These are phyloP conservation scores for Termitomyces sp. DNA, from an alignment of 768 basidiomycete species.

Conservation along the genomic window DNA sequence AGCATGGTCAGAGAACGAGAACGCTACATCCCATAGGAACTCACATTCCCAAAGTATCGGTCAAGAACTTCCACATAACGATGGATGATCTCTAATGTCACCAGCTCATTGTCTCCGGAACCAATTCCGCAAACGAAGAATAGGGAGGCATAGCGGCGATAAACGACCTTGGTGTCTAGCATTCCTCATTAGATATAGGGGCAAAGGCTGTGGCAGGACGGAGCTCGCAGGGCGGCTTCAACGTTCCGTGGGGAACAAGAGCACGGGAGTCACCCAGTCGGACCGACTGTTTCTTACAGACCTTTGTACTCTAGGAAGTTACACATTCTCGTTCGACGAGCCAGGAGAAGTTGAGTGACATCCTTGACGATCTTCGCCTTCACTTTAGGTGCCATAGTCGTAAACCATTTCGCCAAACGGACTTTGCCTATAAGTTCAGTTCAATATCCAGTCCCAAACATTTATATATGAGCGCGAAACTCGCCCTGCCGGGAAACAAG, in stretches of 20 bases:
- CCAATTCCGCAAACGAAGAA: slow-evolving; percentile 93
- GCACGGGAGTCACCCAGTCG: neutral
- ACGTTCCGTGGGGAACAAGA: neutral
- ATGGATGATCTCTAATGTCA: slow-evolving; percentile 90
- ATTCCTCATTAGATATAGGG: slow-evolving; percentile 26
- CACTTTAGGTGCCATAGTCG: slow-evolving; percentile 83
- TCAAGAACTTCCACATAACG: slow-evolving; percentile 93
- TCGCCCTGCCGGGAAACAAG: slow-evolving; percentile 94
- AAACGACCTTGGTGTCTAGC: slow-evolving; percentile 83
- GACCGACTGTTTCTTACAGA: slow-evolving; percentile 27
- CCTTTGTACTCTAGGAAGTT: slow-evolving; percentile 99
- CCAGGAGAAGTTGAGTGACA: slow-evolving; percentile 95
- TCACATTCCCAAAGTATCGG: slow-evolving; percentile 86
- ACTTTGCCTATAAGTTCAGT: slow-evolving; percentile 71
- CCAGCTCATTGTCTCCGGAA: slow-evolving; percentile 84
- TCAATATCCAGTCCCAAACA: slow-evolving; percentile 3
- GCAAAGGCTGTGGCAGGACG: neutral
- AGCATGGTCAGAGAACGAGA: slow-evolving; percentile 6
- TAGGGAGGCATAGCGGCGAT: slow-evolving; percentile 91
- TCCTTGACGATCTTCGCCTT: slow-evolving; percentile 99
- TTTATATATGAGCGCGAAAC: slow-evolving; percentile 17
- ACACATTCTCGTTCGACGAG: slow-evolving; percentile 95
- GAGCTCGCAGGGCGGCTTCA: neutral
- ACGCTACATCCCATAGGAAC: slow-evolving; percentile 21
- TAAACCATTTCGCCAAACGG: slow-evolving; percentile 97